These are phyloP conservation scores for Fusarium sp. DNA, from an alignment of 2,329 filamentous ascomycete genomes.

Conservation along the genomic window DNA sequence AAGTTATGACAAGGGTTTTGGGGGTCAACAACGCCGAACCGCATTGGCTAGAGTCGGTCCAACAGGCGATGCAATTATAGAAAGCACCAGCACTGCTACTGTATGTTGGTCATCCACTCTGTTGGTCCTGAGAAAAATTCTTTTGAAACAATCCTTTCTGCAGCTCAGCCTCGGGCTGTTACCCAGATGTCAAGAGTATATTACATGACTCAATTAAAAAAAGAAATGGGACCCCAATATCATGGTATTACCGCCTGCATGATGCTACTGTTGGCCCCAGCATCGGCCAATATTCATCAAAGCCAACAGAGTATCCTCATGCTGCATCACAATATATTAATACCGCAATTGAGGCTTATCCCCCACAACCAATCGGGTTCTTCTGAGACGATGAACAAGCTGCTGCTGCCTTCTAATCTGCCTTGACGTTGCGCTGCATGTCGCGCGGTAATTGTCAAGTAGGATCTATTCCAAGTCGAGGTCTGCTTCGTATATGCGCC, in stretches of 20 bases:
- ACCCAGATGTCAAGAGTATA: neutral
- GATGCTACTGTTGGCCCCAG: neutral
- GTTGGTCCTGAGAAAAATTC: neutral
- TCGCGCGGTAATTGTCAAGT: neutral
- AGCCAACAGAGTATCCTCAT: neutral
- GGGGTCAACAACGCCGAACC: neutral
- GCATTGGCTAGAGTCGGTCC: neutral
- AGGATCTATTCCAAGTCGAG: neutral
- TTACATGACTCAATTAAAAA: neutral
- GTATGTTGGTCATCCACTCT: neutral
- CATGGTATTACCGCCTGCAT: fast-evolving
- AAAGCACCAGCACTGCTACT: neutral
- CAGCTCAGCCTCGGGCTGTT: neutral
- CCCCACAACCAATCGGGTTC: fast-evolving
- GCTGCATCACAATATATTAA: neutral
- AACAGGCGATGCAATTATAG: neutral
- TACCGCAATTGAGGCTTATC: neutral
- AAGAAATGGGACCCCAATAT: neutral
- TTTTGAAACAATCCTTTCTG: neutral
- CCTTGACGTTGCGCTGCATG: neutral
- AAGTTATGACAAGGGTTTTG: neutral
- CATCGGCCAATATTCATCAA: fast-evolving
- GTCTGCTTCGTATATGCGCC: neutral
- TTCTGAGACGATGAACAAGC: no score
- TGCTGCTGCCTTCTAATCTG: neutral